phyloP scores from a whole-genome alignment of 2,329 filamentous ascomycete genomes.

The Fusarium graminum region DNA sequence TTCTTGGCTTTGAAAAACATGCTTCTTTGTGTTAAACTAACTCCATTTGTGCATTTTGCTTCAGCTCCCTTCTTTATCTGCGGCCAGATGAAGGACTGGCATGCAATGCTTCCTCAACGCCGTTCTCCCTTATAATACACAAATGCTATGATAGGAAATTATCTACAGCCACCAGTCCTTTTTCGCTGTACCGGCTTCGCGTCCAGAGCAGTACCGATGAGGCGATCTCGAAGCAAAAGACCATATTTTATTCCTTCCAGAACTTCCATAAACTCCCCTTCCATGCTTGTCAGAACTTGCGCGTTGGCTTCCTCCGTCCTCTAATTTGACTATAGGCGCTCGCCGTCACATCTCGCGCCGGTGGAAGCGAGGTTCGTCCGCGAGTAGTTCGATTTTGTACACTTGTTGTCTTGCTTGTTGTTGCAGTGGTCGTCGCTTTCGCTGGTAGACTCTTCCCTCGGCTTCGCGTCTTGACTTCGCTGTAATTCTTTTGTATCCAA shows the following conservation, averaged over 20 bases:
- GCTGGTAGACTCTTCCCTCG: slow-evolving; percentile 41
- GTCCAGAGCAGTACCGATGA: slow-evolving; percentile 1
- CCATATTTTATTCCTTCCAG: slow-evolving; percentile 9
- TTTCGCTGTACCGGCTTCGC: slow-evolving; percentile 5
- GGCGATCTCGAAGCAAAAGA: slow-evolving; percentile 4
- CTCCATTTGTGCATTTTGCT: slow-evolving; percentile 4
- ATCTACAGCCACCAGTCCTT: slow-evolving; percentile 3
- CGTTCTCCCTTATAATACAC: slow-evolving; percentile 26
- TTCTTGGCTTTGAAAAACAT: slow-evolving; percentile 4
- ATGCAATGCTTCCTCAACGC: slow-evolving; percentile 28
- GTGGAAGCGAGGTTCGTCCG: slow-evolving; percentile 38
- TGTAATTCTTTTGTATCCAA: slow-evolving; percentile 42
- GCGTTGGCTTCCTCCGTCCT: slow-evolving; percentile 40
- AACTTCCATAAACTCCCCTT: slow-evolving; percentile 19
- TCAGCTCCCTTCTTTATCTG: slow-evolving; percentile 15
- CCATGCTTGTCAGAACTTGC: slow-evolving; percentile 38
- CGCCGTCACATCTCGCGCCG: slow-evolving; percentile 32
- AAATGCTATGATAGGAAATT: slow-evolving; percentile 22
- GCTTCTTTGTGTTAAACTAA: slow-evolving; percentile 2
- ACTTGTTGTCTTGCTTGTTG: slow-evolving; percentile 1
- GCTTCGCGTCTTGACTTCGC: slow-evolving; percentile 38
- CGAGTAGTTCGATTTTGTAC: slow-evolving; percentile 12
- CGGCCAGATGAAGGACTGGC: slow-evolving; percentile 24
- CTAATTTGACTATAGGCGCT: slow-evolving; percentile 47
- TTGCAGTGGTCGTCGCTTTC: slow-evolving; percentile 1